Evolutionary conservation across 2,329 filamentous ascomycete genomes (phyloP).

Genomic region (Gyromitra esculenta): DNA sequence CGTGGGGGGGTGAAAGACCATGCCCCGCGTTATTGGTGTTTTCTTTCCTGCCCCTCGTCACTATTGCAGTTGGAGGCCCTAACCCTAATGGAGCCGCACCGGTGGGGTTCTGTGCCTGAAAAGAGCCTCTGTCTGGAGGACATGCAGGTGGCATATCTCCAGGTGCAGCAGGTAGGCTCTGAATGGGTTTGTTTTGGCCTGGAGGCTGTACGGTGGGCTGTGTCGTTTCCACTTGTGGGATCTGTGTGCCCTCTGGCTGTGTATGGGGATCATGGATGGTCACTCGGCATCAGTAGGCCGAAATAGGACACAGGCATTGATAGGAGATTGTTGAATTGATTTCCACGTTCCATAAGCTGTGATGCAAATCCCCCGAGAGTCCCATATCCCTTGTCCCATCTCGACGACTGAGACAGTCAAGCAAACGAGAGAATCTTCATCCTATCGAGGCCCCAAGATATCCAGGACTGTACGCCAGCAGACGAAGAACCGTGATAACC

Average conservation of each 20-base stretch:
- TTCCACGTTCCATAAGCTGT: background rate
- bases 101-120: background rate
- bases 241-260: too few relatives aligned
- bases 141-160: background rate
- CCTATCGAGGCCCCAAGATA: too few relatives aligned
- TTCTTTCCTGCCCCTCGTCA: conserved; percentile 8
- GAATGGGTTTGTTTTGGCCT: background rate
- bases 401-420: too few relatives aligned
- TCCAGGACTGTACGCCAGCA: background rate
- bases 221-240: too few relatives aligned
- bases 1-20: background rate
- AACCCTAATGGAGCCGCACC: conserved; percentile 12
- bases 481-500: background rate
- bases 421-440: too few relatives aligned
- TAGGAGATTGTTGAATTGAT: background rate
- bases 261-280: background rate
- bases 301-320: background rate
- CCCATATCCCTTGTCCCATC: too few relatives aligned
- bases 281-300: background rate
- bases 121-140: background rate
- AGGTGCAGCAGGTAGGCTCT: background rate
- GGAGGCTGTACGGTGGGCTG: background rate
- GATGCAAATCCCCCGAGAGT: too few relatives aligned
- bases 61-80: background rate
- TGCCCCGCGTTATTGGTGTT: conserved; percentile 1